phyloP scores from a whole-genome alignment of 2,329 filamentous ascomycete species.

The Nemania diffusa region DNA sequence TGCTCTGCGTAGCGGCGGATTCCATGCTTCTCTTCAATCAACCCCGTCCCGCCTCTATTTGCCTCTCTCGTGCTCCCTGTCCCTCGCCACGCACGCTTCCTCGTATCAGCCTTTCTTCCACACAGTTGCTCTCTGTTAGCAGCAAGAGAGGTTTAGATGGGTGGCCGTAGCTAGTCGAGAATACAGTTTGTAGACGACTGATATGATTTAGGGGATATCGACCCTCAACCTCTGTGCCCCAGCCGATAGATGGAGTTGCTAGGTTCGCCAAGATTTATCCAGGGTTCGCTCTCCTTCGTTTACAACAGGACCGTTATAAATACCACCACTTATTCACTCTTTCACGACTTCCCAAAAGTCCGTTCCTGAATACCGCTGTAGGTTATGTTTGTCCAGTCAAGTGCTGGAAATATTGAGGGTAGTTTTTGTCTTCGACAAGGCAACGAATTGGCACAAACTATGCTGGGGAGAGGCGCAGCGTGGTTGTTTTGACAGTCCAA shows the following conservation, averaged over 20 bases:
- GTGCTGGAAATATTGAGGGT: neutral
- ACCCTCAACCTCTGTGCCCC: neutral
- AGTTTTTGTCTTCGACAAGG: constrained; percentile 1
- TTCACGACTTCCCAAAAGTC: neutral
- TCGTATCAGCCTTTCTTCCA: constrained; percentile 13
- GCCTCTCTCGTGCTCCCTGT: constrained; percentile 24
- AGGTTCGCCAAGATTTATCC: constrained; percentile 5
- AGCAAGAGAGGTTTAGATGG: constrained; percentile 7
- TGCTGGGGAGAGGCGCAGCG: constrained; percentile 3
- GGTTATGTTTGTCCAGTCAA: constrained; percentile 1
- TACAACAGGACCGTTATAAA: constrained; percentile 9
- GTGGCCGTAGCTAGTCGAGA: constrained; percentile 6
- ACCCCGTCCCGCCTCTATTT: constrained; percentile 28
- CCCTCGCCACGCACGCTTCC: constrained; percentile 27
- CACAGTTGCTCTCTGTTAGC: constrained; percentile 17
- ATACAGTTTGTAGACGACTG: neutral
- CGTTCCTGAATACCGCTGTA: neutral
- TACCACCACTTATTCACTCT: constrained; percentile 20
- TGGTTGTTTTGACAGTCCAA: constrained; percentile 8
- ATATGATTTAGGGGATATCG: neutral
- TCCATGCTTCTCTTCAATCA: constrained; percentile 44
- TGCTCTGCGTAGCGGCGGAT: constrained; percentile 57
- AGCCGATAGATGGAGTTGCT: constrained; percentile 4
- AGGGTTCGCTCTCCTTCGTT: constrained; percentile 14
- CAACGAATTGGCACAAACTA: neutral